Evolutionary conservation across 1,284 basidiomycete species (phyloP).

Genomic region (Phellopilus nigrolimitatus): DNA sequence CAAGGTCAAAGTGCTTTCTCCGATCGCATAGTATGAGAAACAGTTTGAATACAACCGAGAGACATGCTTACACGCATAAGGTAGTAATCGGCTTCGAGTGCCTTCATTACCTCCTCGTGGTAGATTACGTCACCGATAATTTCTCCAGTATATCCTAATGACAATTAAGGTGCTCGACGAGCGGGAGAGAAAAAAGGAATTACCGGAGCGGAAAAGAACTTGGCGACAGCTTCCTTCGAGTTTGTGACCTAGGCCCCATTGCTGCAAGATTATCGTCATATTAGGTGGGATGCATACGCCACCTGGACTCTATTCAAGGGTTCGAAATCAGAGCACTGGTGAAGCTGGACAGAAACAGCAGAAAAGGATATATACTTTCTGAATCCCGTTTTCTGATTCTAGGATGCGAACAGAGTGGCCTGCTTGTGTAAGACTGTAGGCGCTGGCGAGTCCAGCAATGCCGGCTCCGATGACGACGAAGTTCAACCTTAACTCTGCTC

Average conservation of each 20-base stretch:
- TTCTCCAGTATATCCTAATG: conserved; percentile 9
- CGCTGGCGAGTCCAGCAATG: conserved; percentile 43
- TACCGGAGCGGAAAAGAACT: background rate
- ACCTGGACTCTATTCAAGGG: conserved; percentile 12
- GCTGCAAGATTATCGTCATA: conserved; percentile 24
- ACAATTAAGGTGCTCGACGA: background rate
- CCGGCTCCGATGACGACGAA: conserved; percentile 26
- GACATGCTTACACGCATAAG: conserved; percentile 9
- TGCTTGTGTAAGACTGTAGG: conserved; percentile 40
- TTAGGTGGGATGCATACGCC: conserved; percentile 30
- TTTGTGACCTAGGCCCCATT: conserved; percentile 27
- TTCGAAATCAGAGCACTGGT: conserved; percentile 25
- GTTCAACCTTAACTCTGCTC: conserved; percentile 16
- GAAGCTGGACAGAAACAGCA: no score
- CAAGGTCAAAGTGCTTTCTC: conserved; percentile 42
- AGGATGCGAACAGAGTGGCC: conserved; percentile 51
- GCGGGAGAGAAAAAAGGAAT: background rate
- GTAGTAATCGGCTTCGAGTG: conserved; percentile 15
- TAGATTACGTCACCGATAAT: conserved; percentile 7
- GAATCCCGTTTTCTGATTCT: conserved; percentile 36
- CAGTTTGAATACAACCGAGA: background rate
- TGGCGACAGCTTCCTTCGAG: conserved; percentile 15
- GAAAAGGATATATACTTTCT: conserved; percentile 33
- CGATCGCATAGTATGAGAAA: background rate
- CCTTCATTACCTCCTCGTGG: conserved; percentile 18